Conservation (phyloP, 176 grass and related monocot genomes). For the Oryza officinalis region DNA sequence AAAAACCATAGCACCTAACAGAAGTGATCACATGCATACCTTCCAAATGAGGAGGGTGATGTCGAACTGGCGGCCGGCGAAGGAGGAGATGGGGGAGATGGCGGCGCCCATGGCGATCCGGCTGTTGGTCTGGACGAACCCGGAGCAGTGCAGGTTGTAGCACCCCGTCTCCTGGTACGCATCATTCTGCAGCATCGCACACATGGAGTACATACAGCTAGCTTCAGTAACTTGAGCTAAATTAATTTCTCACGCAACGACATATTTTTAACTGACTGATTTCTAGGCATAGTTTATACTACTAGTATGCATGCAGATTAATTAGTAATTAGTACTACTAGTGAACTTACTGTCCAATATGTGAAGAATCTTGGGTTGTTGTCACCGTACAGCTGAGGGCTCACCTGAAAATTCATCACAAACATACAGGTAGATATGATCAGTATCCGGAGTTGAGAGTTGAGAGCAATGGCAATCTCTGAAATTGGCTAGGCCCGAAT, state of each 20-base stretch:
- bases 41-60: constrained; percentile 82
- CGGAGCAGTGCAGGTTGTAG: constrained; percentile 88
- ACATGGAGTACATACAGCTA: not conserved
- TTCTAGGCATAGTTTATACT: too few species aligned
- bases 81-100: constrained; percentile 61
- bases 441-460: not conserved
- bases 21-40: constrained; percentile 3
- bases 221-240: not conserved
- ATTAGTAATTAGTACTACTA: too few species aligned
- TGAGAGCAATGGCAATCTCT: not conserved
- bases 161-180: constrained; percentile 90
- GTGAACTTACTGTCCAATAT: constrained; percentile 80
- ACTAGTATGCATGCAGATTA: not conserved
- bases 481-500: not conserved
- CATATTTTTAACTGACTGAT: not conserved
- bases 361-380: constrained; percentile 85
- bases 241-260: not conserved
- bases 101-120: constrained; percentile 74
- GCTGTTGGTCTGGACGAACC: constrained; percentile 81
- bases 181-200: constrained; percentile 48
- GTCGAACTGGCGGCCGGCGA: constrained; percentile 63
- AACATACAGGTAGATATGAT: not conserved
- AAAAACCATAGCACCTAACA: not conserved
- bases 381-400: constrained; percentile 90
- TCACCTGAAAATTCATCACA: constrained; percentile 52